phyloP scores from a whole-genome alignment of 2,329 filamentous ascomycete species.

The Harringtonia aguacate region DNA sequence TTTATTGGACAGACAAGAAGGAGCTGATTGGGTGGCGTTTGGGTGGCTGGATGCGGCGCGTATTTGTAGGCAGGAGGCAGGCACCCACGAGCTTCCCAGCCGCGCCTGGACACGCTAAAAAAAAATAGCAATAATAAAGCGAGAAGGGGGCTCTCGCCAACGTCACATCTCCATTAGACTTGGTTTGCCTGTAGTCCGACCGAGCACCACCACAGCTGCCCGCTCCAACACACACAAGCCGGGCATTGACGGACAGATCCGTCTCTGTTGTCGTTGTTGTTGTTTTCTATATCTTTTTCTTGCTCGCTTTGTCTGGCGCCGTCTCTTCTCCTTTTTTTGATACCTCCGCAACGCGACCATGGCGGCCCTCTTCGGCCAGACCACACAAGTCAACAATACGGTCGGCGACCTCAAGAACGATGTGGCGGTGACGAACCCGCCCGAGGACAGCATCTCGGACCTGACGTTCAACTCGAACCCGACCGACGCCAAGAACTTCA shows the following conservation, averaged over 20 bases:
- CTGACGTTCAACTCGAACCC: constrained; percentile 55
- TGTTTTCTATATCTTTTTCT: too few species aligned
- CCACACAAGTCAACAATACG: constrained; percentile 52
- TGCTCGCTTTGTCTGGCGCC: not conserved
- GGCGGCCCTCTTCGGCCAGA: constrained; percentile 51
- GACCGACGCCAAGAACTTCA: constrained; percentile 54
- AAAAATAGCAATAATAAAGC: not conserved
- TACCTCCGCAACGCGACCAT: constrained; percentile 34
- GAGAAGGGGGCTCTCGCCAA: not conserved
- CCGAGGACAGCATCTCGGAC: constrained; percentile 83
- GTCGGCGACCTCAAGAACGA: constrained; percentile 88
- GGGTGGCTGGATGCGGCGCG: too few species aligned
- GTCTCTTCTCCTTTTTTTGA: not conserved
- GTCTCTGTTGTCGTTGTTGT: too few species aligned
- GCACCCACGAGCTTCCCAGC: not conserved
- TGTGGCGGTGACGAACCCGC: constrained; percentile 65
- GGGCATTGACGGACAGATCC: too few species aligned
- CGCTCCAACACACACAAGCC: too few species aligned
- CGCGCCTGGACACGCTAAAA: constrained; percentile 2
- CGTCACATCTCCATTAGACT: not conserved
- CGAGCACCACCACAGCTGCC: too few species aligned
- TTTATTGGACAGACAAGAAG: too few species aligned
- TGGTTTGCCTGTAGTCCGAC: too few species aligned
- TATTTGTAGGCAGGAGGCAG: not conserved
- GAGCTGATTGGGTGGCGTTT: too few species aligned